Percentiles rank a stretch among this genome's conserved stretches.
Evolutionary conservation across 225 moss, liverwort and hornwort genomes (phyloP).

Genomic region (Takakia lepidozioides): DNA sequence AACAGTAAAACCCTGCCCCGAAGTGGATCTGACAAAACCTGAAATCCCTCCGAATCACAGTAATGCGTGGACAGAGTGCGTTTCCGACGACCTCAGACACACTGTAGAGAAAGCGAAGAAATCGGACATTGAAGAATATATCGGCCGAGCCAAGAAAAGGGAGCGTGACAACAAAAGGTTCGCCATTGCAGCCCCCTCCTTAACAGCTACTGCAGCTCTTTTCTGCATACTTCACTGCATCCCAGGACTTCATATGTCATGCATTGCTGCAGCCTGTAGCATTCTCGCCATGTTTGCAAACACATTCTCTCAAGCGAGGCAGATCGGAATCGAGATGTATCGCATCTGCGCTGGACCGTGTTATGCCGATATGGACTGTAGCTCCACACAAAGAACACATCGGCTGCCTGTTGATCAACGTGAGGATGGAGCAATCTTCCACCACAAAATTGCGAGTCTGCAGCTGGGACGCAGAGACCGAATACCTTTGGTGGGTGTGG

Average conservation of each 20-base stretch:
- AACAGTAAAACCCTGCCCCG: too few relatives aligned
- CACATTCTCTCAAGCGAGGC: conserved; percentile 45
- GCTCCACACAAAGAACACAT: conserved; percentile 34
- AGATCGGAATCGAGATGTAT: conserved; percentile 55
- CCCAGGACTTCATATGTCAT: background rate
- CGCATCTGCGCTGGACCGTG: conserved; percentile 40
- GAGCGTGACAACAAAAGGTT: too few relatives aligned
- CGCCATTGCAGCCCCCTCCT: too few relatives aligned
- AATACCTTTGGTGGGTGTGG: conserved; percentile 32
- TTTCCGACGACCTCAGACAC: too few relatives aligned
- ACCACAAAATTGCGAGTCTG: conserved; percentile 54
- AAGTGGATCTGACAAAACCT: too few relatives aligned
- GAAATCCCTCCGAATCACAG: too few relatives aligned
- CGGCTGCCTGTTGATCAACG: conserved; percentile 40
- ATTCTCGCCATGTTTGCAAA: conserved; percentile 34
- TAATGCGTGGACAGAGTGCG: too few relatives aligned
- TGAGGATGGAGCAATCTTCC: conserved; percentile 46
- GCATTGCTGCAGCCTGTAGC: conserved; percentile 28
- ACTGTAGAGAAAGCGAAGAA: too few relatives aligned
- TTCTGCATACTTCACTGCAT: too few relatives aligned
- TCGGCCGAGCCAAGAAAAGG: too few relatives aligned
- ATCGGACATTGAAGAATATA: too few relatives aligned
- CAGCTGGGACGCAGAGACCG: conserved; percentile 41
- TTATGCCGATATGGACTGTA: conserved; percentile 37
- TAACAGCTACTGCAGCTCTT: too few relatives aligned